Conservation (phyloP, 2,329 filamentous ascomycete species). For the Cladosporium colombiae region DNA sequence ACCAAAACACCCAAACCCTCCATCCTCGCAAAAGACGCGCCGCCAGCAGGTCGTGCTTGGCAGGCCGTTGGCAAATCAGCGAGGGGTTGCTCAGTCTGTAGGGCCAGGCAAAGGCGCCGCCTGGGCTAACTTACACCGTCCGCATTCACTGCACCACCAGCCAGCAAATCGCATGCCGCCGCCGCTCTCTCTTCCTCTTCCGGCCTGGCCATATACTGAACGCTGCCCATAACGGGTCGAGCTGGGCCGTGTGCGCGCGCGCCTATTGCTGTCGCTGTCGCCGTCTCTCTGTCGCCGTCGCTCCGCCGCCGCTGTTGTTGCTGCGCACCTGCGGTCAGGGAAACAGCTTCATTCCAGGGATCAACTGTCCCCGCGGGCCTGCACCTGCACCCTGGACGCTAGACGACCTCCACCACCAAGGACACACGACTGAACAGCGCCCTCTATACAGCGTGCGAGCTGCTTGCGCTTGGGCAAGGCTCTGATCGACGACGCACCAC, state of each 20-base stretch:
- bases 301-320: constrained; percentile 4
- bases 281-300: neutral
- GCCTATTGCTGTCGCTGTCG: neutral
- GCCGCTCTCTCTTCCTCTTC: neutral
- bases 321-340: constrained; percentile 12
- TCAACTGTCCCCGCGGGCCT: constrained; percentile 1
- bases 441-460: constrained; percentile 7
- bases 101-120: constrained; percentile 8
- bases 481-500: neutral
- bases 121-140: constrained; percentile 17
- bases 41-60: constrained; percentile 3
- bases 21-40: neutral
- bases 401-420: neutral
- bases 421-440: neutral
- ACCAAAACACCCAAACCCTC: neutral
- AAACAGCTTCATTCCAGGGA: constrained; percentile 19
- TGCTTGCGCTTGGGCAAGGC: constrained; percentile 1
- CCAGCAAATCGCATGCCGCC: constrained; percentile 16
- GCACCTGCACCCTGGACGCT: constrained; percentile 6
- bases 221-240: constrained; percentile 18
- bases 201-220: constrained; percentile 14
- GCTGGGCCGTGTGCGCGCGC: constrained; percentile 14
- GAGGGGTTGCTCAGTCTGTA: neutral
- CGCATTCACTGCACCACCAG: constrained; percentile 5
- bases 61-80: constrained; percentile 3